Conservation (phyloP, 164 flowering plant species). For the Vitis vinifera region DNA sequence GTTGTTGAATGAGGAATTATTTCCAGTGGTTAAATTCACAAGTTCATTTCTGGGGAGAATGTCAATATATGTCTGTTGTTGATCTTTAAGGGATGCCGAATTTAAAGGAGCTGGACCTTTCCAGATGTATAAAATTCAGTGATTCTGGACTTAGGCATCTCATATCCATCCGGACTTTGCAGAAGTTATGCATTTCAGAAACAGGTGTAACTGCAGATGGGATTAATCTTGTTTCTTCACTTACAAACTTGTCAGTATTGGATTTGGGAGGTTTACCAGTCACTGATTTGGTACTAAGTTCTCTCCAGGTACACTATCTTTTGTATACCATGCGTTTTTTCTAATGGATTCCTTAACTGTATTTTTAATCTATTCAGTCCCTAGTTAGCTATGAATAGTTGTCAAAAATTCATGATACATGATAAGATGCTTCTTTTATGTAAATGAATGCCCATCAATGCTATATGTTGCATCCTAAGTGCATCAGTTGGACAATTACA, state of each 20-base stretch:
- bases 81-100: slow-evolving; percentile 54
- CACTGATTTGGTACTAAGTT: slow-evolving; percentile 56
- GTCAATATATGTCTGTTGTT: neutral
- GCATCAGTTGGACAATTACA: too few species aligned
- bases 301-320: slow-evolving; percentile 59
- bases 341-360: neutral
- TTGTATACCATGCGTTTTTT: neutral
- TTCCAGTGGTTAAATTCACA: neutral
- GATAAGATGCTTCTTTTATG: too few species aligned
- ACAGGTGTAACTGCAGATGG: slow-evolving; percentile 70
- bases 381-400: neutral
- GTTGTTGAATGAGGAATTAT: neutral
- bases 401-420: too few species aligned
- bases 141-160: slow-evolving; percentile 79
- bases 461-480: too few species aligned
- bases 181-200: slow-evolving; percentile 64
- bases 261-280: slow-evolving; percentile 94
- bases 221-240: slow-evolving; percentile 55
- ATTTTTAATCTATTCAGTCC: neutral
- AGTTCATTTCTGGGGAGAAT: too few species aligned
- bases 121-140: slow-evolving; percentile 63
- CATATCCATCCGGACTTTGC: slow-evolving; percentile 54
- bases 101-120: slow-evolving; percentile 72
- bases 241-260: slow-evolving; percentile 50
- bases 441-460: too few species aligned